phyloP scores from a whole-genome alignment of 1,284 basidiomycete genomes.

The Pholiota adiposa region DNA sequence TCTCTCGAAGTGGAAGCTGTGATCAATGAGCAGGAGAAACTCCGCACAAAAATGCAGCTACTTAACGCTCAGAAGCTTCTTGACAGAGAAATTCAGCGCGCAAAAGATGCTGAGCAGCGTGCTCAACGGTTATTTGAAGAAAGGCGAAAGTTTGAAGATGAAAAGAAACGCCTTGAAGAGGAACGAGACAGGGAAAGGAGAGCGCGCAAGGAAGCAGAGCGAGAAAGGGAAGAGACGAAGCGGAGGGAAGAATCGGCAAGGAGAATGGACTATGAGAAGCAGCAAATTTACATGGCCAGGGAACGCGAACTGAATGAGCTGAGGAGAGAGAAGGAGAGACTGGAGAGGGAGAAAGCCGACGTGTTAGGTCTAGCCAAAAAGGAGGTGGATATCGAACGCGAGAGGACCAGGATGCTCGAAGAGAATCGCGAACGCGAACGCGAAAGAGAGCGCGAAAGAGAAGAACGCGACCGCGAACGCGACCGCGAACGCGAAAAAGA shows the following conservation, averaged over 20 bases:
- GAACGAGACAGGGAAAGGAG: constrained; percentile 22
- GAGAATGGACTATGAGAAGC: constrained; percentile 16
- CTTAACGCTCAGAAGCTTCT: constrained; percentile 18
- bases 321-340: constrained; percentile 18
- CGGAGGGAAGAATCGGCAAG: constrained; percentile 15
- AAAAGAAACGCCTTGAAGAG: constrained; percentile 15
- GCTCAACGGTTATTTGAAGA: constrained; percentile 14
- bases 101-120: constrained; percentile 15
- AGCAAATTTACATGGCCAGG: constrained; percentile 18
- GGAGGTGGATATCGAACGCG: constrained; percentile 25
- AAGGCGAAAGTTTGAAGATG: constrained; percentile 10
- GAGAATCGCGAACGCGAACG: constrained; percentile 17
- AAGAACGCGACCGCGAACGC: constrained; percentile 16
- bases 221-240: constrained; percentile 22
- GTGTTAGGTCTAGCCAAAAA: constrained; percentile 19
- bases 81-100: constrained; percentile 21
- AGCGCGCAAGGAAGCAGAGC: constrained; percentile 18
- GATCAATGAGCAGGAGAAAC: constrained; percentile 16
- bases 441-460: constrained; percentile 14
- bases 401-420: constrained; percentile 18
- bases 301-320: constrained; percentile 23
- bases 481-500: constrained; percentile 18
- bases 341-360: constrained; percentile 24
- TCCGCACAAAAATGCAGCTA: constrained; percentile 20
- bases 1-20: constrained; percentile 6